phyloP scores from a whole-genome alignment of 2,329 filamentous ascomycete species.

The Pseudohalonectria lignicola region DNA sequence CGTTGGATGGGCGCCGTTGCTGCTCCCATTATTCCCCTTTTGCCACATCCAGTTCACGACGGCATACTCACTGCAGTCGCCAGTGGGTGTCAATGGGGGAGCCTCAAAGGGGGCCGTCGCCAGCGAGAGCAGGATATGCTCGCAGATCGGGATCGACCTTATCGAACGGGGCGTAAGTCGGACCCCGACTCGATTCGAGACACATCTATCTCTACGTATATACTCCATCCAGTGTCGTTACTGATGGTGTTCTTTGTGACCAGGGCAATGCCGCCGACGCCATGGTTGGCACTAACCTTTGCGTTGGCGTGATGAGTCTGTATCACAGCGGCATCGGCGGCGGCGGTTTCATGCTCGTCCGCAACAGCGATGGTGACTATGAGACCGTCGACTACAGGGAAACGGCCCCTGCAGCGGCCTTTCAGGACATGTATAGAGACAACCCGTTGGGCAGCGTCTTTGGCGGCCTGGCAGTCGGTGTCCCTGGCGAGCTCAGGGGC shows the following conservation, averaged over 20 bases:
- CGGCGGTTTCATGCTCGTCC: conserved; percentile 81
- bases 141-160: conserved; percentile 54
- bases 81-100: too few relatives aligned
- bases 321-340: conserved; percentile 79
- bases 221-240: too few relatives aligned
- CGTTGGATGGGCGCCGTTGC: too few relatives aligned
- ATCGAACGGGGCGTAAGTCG: conserved; percentile 21
- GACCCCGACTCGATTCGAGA: too few relatives aligned
- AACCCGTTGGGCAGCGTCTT: conserved; percentile 55
- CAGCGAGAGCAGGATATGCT: conserved; percentile 59
- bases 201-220: not conserved
- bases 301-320: conserved; percentile 65
- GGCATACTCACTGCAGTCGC: too few relatives aligned
- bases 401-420: conserved; percentile 70
- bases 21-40: too few relatives aligned
- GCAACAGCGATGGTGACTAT: conserved; percentile 61
- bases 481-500: conserved; percentile 68
- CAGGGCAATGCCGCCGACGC: conserved; percentile 70
- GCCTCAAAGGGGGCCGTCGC: conserved; percentile 49
- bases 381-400: conserved; percentile 88
- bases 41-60: too few relatives aligned
- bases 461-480: conserved; percentile 61
- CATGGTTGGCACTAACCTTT: conserved; percentile 62
- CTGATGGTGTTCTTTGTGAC: too few relatives aligned
- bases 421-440: conserved; percentile 73